Conservation (phyloP, 2,329 filamentous ascomycete species). For the Beauveria australis region DNA sequence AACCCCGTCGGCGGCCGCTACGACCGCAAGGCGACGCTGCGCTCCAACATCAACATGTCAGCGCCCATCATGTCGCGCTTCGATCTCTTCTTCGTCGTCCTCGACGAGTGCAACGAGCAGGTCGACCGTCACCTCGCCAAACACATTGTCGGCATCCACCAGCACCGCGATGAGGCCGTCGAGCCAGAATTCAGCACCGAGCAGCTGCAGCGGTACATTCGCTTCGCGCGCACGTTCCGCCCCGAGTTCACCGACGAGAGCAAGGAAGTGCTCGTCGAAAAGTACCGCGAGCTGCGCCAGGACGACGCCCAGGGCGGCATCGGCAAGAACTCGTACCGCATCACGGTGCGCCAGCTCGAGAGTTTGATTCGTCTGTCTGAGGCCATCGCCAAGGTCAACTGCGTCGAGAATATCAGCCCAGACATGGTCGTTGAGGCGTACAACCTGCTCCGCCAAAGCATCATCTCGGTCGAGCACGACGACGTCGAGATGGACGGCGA, state of each 20-base stretch:
- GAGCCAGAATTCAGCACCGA: slow-evolving; percentile 93
- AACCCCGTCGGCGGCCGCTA: slow-evolving; percentile 96
- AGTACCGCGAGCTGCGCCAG: slow-evolving; percentile 89
- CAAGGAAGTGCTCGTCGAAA: slow-evolving; percentile 74
- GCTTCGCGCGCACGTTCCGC: slow-evolving; percentile 89
- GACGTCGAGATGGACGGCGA: slow-evolving; percentile 89
- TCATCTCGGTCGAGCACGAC: slow-evolving; percentile 96
- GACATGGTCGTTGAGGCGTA: slow-evolving; percentile 88
- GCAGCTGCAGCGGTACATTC: slow-evolving; percentile 93
- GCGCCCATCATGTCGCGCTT: slow-evolving; percentile 99
- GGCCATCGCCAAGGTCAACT: slow-evolving; percentile 97
- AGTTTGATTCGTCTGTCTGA: slow-evolving; percentile 92
- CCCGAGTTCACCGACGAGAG: slow-evolving; percentile 87
- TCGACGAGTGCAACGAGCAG: slow-evolving; percentile 91
- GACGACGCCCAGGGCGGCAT: slow-evolving; percentile 93
- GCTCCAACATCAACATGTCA: slow-evolving; percentile 96
- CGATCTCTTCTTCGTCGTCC: slow-evolving; percentile 94
- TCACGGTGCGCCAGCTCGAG: slow-evolving; percentile 93
- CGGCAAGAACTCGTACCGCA: slow-evolving; percentile 91
- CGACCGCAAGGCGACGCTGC: slow-evolving; percentile 88
- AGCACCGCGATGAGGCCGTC: slow-evolving; percentile 83
- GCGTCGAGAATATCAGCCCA: slow-evolving; percentile 78
- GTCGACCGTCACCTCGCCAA: slow-evolving; percentile 86
- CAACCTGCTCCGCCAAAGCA: slow-evolving; percentile 83
- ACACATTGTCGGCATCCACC: slow-evolving; percentile 92